Evolutionary conservation across 1,284 basidiomycete species (phyloP), one percentile per base, ranked within the genome.

Genomic region (Peniophora sp.): DNA sequence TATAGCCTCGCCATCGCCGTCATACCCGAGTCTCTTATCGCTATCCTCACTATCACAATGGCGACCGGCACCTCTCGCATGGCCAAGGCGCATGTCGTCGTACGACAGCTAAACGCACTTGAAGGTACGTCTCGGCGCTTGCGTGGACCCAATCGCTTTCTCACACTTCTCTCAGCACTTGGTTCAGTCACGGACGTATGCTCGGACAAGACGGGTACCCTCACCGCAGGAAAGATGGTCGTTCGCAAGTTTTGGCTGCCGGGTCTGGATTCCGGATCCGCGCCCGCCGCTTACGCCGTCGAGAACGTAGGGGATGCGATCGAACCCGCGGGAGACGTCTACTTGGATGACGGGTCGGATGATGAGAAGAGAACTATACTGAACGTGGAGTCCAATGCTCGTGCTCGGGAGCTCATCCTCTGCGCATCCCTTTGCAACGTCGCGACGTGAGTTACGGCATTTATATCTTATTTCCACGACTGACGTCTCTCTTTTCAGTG

Each of bases 11-110:
- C n/a, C n/a, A 58, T 64, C n/a, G 69, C 69, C 15, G 67, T 72
- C 43, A 62, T 68, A 42, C 71, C 74, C 46, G 74, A 73, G 51
- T 70, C 69, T 8, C 65, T 74, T 22, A 65, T 73, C 39, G 71
- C 71, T 47, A 70, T 72, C 15, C 52, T 72, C 47, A 73, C 72
- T 1, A 62, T 75, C 39, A 71, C 70, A 8, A 72, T 75, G 68
- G 72, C 78, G 2, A 72, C 75, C 48, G 78, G 78, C 15, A 74
- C 75, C 12, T 68, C 67, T 46, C 70, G 70, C 35, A 81, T 82
- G 78, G 76, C 72, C 10, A 67, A 68, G 47, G 67, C 73, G 45
- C 63, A 72, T 56, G 70, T 74, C 17, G 73, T 81, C 55, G 78
- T 79, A 6, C 71, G 78, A 27, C 75, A 73, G 51, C 64, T 78